These are phyloP conservation scores for Populus simonii DNA, from an alignment of 345 rosid species.

Conservation along the genomic window DNA sequence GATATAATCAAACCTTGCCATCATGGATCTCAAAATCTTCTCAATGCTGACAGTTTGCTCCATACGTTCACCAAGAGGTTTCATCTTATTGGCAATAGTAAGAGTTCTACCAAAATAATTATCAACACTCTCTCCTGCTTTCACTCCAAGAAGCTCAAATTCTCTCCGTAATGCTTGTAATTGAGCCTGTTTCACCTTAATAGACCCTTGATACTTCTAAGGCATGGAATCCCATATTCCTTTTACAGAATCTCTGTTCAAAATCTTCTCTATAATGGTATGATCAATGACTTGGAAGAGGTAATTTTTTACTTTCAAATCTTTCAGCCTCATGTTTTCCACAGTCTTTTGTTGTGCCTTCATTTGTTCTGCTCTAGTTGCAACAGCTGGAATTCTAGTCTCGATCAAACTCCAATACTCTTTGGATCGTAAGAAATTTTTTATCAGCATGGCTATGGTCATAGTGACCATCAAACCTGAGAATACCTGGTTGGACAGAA, in stretches of 20 bases:
- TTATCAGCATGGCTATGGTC: not conserved
- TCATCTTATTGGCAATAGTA: not conserved
- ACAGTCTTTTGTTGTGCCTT: not conserved
- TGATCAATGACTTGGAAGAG: not conserved
- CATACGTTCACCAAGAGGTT: not conserved
- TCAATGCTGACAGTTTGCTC: not conserved
- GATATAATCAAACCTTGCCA: too few relatives aligned
- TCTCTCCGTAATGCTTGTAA: not conserved
- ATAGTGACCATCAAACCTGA: not conserved
- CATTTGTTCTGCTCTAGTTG: not conserved
- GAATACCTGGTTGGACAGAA: not conserved
- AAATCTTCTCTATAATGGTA: not conserved
- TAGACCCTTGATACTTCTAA: not conserved
- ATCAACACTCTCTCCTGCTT: not conserved
- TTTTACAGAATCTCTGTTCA: not conserved
- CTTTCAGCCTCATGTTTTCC: not conserved
- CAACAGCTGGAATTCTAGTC: fast-evolving
- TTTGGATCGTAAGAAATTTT: not conserved
- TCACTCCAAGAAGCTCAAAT: not conserved
- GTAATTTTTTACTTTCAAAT: not conserved
- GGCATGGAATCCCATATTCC: not conserved
- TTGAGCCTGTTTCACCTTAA: not conserved
- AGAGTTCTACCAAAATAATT: not conserved
- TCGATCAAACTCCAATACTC: not conserved
- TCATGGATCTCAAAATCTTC: not conserved